These are phyloP conservation scores for Penicillium sp. DNA, from an alignment of 2,329 filamentous ascomycete species.

Conservation along the genomic window DNA sequence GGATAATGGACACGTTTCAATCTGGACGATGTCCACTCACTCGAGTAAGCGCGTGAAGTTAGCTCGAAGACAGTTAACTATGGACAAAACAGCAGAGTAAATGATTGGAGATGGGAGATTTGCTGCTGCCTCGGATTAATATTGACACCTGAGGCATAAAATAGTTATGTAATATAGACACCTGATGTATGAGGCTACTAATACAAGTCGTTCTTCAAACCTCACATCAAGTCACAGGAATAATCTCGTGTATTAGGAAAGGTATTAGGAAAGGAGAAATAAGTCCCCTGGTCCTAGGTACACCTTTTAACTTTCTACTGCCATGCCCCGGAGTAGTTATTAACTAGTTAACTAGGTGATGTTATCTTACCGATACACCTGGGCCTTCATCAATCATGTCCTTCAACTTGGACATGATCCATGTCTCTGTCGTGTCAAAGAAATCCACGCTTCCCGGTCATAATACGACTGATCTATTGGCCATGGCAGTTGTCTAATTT, in stretches of 20 bases:
- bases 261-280: not conserved
- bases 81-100: not conserved
- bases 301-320: not conserved
- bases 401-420: not conserved
- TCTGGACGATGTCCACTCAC: not conserved
- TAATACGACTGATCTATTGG: not conserved
- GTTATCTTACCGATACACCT: not conserved
- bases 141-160: no score
- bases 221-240: not conserved
- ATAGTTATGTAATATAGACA: not conserved
- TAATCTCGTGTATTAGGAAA: not conserved
- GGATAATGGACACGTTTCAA: not conserved
- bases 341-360: no score
- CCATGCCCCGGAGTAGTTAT: not conserved
- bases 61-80: not conserved
- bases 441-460: not conserved
- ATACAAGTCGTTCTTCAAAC: not conserved
- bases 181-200: not conserved
- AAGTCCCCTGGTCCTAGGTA: no score
- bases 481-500: not conserved
- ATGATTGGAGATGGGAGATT: no score
- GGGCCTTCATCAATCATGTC: not conserved
- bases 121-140: not conserved
- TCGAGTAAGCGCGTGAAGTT: not conserved
- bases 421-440: not conserved